Percentiles rank a stretch among this genome's conserved stretches.
Evolutionary conservation across 1,139 yeast genomes (phyloP).

Genomic region (Scheffersomyces stambukii): DNA sequence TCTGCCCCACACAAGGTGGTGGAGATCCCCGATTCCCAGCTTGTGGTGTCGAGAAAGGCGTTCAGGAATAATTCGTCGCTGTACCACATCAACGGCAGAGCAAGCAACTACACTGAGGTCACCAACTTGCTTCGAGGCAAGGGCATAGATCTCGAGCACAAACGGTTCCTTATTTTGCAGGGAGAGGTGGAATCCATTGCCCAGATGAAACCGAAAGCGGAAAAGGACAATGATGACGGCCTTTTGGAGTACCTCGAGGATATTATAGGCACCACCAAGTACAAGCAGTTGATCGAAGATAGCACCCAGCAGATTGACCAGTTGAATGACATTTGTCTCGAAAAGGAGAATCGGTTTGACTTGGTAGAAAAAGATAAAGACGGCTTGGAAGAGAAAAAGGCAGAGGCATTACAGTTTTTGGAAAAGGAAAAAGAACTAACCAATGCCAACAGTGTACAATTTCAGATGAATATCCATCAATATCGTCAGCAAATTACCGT

Average conservation of each 20-base stretch:
- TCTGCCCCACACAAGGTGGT: conserved; percentile 21
- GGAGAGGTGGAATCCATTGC: conserved; percentile 99
- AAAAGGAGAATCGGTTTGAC: conserved; percentile 75
- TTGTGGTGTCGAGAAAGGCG: conserved; percentile 79
- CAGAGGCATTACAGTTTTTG: conserved; percentile 65
- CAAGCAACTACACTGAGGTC: conserved; percentile 76
- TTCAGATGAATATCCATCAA: conserved; percentile 49
- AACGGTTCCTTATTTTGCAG: conserved; percentile 87
- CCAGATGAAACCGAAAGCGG: conserved; percentile 98
- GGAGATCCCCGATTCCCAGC: conserved; percentile 50
- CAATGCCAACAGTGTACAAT: conserved; percentile 50
- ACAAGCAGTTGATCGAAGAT: conserved; percentile 73
- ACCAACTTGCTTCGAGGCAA: conserved; percentile 69
- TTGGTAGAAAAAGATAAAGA: conserved; percentile 76
- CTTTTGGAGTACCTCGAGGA: conserved; percentile 91
- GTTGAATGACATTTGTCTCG: conserved; percentile 73
- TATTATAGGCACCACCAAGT: conserved; percentile 89
- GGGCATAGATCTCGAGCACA: conserved; percentile 94
- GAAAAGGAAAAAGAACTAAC: conserved; percentile 61
- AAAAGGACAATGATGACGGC: conserved; percentile 89
- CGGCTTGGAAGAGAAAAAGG: conserved; percentile 64
- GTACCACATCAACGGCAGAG: conserved; percentile 67
- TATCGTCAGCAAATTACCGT: conserved; percentile 37
- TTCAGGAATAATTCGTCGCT: conserved; percentile 71
- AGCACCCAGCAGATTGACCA: conserved; percentile 57